Conservation (phyloP, 1,284 basidiomycete species). For the Coniophora puteana region DNA sequence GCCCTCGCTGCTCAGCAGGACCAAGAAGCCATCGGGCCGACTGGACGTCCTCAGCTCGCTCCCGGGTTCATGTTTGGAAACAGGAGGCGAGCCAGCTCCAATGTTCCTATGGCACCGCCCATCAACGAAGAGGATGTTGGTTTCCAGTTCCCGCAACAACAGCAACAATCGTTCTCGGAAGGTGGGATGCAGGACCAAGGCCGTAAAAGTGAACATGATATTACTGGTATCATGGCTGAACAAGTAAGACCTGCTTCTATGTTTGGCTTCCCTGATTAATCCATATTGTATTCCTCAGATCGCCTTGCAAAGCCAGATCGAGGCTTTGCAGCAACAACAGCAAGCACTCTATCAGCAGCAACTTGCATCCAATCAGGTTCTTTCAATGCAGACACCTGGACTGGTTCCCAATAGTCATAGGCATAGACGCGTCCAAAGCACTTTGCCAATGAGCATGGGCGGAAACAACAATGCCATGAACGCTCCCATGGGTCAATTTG, state of each 20-base stretch:
- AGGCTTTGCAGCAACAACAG: conserved; percentile 87
- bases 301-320: conserved; percentile 87
- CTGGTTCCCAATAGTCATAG: conserved; percentile 58
- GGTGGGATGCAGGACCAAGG: conserved; percentile 35
- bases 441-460: conserved; percentile 59
- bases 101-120: conserved; percentile 59
- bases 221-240: conserved; percentile 85
- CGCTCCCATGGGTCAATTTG: conserved; percentile 68
- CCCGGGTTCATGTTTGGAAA: conserved; percentile 87
- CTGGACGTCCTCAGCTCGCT: conserved; percentile 84
- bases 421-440: conserved; percentile 91
- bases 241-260: conserved; percentile 52
- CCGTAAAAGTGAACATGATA: conserved; percentile 66
- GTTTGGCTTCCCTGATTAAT: conserved; percentile 2
- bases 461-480: conserved; percentile 45
- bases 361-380: conserved; percentile 70
- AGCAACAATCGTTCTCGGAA: conserved; percentile 35
- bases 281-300: conserved; percentile 49
- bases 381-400: conserved; percentile 68
- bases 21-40: conserved; percentile 63
- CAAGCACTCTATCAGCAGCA: conserved; percentile 86
- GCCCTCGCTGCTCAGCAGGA: conserved; percentile 81
- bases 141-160: conserved; percentile 82
- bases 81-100: conserved; percentile 49
- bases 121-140: conserved; percentile 76